Evolutionary conservation across 345 rosid genomes (phyloP), one percentile per base, ranked within the genome.

Genomic region (Noccaea bulbosa): DNA sequence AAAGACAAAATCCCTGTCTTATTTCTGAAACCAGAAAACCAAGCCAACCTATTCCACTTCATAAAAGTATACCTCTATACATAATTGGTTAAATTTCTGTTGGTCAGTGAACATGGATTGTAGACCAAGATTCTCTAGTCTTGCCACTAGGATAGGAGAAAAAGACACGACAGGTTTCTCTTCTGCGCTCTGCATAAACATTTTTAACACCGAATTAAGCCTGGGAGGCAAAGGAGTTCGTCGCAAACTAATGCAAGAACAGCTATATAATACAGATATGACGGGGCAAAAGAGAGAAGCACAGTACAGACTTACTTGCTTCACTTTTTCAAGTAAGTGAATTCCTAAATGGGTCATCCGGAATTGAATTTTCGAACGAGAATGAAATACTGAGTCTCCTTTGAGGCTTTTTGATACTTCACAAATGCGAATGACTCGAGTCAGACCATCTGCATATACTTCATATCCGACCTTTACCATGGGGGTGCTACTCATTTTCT

Each of bases 401-500:
- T 81, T 85, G 56, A 38, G 85, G 59, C 85, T 67, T 62, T 82
- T 79, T 48, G 87, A 82, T 77, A 61, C 70, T 78, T 86, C 89
- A 72, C 94, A 90, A 77, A 93, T 79, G 62, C 92, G 84, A 73
- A 93, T 74, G 67, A 93, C 92, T 45, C 98, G 85, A 32, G 87
- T 88, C 22, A 81, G 86, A 77, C 98, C 97, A 67, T 90, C 92
- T 20, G 98, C 94, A 83, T 87, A 88, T 72, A 93, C 89, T 84
- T 93, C 96, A 81, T 88, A 93, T 16, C 97, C 98, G 48, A 86
- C 81, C 79, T 84, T 83, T 65, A 76, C 81, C 65, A 71, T 79
- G 39, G 85, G 88, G 66, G 69, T 66, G 75, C 76, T 80, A 52
- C 78, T 74, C 52, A 60, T 51, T 78, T 81, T 81, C 66, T 71